Conservation (phyloP, 768 basidiomycete species). For the Rhizopogon roseolus region DNA sequence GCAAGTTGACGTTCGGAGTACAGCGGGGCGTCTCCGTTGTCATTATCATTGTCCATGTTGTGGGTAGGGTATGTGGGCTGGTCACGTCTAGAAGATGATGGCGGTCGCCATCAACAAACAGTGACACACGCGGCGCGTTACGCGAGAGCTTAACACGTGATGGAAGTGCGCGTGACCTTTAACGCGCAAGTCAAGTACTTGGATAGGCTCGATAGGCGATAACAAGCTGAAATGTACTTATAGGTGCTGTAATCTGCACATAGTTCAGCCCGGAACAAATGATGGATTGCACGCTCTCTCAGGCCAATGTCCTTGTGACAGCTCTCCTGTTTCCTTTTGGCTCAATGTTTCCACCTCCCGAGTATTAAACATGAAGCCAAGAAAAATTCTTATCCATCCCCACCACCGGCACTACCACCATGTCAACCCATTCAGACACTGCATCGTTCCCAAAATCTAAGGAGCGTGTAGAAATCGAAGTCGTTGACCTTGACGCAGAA, state of each 20-base stretch:
- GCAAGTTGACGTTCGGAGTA: constrained; percentile 9
- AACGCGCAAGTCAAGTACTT: too few species aligned
- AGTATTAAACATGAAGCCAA: neutral
- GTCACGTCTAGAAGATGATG: neutral
- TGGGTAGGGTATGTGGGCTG: neutral
- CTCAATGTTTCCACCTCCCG: neutral
- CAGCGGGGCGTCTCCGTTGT: constrained; percentile 9
- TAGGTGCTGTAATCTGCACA: too few species aligned
- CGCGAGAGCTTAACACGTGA: constrained; percentile 6
- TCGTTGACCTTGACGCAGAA: constrained; percentile 31
- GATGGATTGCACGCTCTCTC: neutral
- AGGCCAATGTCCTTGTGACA: neutral
- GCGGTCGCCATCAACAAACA: constrained; percentile 15
- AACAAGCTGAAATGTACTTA: too few species aligned
- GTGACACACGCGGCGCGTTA: neutral
- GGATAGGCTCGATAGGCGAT: too few species aligned
- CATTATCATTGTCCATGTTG: constrained; percentile 10
- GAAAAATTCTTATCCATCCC: neutral
- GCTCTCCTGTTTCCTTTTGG: neutral
- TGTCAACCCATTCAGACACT: constrained; percentile 7
- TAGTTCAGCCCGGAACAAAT: neutral
- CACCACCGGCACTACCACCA: constrained; percentile 1
- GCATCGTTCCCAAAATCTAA: constrained; percentile 5
- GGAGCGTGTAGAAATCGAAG: neutral
- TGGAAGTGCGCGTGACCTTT: neutral